Conservation (phyloP, 2,329 filamentous ascomycete species). For the Myriosclerotinia duriaeana region DNA sequence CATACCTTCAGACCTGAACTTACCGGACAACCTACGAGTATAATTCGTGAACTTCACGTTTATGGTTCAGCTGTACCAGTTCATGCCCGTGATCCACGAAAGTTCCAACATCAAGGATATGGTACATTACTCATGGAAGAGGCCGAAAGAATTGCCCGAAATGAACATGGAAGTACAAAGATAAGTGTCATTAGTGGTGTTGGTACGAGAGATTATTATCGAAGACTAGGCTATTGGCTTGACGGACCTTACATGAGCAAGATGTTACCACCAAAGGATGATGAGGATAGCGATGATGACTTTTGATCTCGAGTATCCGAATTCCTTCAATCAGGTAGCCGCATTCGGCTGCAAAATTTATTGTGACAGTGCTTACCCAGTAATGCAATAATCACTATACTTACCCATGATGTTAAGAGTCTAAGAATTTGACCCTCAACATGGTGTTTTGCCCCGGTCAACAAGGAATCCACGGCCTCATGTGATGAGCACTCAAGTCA, state of each 20-base stretch:
- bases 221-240: conserved; percentile 86
- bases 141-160: conserved; percentile 88
- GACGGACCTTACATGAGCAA: conserved; percentile 60
- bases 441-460: background rate
- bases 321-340: background rate
- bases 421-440: background rate
- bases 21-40: conserved; percentile 78
- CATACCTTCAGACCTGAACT: conserved; percentile 93
- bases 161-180: conserved; percentile 92
- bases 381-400: background rate
- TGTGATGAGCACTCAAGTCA: background rate
- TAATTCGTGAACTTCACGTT: conserved; percentile 93
- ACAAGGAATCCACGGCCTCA: too few species aligned
- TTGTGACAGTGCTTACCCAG: background rate
- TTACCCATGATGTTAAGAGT: background rate
- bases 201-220: conserved; percentile 92
- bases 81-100: conserved; percentile 89
- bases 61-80: conserved; percentile 98
- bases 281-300: conserved; percentile 40
- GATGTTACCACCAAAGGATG: conserved; percentile 35
- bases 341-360: background rate
- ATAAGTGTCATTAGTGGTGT: conserved; percentile 98
- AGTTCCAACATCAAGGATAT: conserved; percentile 98
- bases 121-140: conserved; percentile 97
- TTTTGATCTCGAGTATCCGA: conserved; percentile 14